Conservation (phyloP, 169 alveolate genomes). For the Eimeria maxima region DNA sequence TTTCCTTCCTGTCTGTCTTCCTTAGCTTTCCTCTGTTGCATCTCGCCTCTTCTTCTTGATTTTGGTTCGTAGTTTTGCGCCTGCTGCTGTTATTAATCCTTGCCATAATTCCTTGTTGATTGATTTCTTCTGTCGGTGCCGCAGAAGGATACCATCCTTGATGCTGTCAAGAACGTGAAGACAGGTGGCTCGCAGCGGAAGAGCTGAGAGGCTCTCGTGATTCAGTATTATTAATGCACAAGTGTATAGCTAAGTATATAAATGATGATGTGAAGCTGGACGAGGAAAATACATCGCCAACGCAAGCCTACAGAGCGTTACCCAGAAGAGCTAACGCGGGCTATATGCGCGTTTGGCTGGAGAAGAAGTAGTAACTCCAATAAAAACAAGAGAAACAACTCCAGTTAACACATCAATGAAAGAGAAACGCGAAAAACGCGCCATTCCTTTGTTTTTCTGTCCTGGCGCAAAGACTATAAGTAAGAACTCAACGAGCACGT, state of each 20-base stretch:
- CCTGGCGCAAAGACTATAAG: not conserved
- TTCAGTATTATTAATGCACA: not conserved
- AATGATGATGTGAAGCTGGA: not conserved
- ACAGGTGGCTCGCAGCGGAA: not conserved
- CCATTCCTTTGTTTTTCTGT: constrained; percentile 22
- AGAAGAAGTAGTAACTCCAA: not conserved
- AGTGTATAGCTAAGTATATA: not conserved
- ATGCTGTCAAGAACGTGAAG: not conserved
- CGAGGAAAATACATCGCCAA: not conserved
- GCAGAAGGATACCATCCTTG: constrained; percentile 14
- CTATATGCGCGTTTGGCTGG: not conserved
- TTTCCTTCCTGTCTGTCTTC: not conserved
- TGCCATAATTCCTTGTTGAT: not conserved
- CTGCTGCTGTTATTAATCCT: not conserved
- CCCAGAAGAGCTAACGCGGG: not conserved
- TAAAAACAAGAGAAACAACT: not conserved
- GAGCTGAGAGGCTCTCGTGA: not conserved
- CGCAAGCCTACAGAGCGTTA: not conserved
- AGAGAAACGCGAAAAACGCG: not conserved
- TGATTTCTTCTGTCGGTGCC: not conserved
- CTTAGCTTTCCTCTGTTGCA: not conserved
- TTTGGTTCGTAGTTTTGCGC: not conserved
- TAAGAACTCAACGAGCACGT: not conserved
- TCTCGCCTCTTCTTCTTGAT: not conserved
- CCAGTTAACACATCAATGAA: not conserved